phyloP scores from a whole-genome alignment of 768 basidiomycete genomes.

The Leccinum incarnatum region DNA sequence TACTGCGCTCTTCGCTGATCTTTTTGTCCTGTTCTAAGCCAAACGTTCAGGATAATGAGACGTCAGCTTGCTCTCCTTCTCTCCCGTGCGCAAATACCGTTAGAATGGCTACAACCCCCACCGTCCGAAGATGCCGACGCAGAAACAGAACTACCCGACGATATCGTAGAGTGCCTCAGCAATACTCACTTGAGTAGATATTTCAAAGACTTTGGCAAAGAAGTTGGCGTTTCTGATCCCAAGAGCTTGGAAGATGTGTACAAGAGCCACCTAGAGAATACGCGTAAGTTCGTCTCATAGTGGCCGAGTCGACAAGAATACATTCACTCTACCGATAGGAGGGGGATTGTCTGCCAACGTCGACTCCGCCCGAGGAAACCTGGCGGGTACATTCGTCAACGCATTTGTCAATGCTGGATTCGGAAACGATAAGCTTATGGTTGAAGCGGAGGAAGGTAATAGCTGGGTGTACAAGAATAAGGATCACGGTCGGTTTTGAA shows the following conservation, averaged over 20 bases:
- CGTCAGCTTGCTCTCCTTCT: slow-evolving; percentile 93
- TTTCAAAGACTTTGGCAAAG: slow-evolving; percentile 92
- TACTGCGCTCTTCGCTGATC: slow-evolving; percentile 11
- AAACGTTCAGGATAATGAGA: slow-evolving; percentile 68
- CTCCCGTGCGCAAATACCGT: slow-evolving; percentile 85
- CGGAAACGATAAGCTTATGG: slow-evolving; percentile 98
- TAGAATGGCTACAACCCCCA: slow-evolving; percentile 80
- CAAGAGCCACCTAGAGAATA: slow-evolving; percentile 92
- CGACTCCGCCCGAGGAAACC: slow-evolving; percentile 90
- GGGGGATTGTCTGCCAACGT: slow-evolving; percentile 69
- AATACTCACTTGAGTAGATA: slow-evolving; percentile 80
- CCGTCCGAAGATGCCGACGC: slow-evolving; percentile 48
- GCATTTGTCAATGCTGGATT: slow-evolving; percentile 99
- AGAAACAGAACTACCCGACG: slow-evolving; percentile 70
- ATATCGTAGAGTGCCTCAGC: slow-evolving; percentile 81
- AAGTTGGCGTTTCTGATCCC: slow-evolving; percentile 84
- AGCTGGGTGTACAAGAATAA: slow-evolving; percentile 99
- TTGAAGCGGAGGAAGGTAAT: slow-evolving; percentile 91
- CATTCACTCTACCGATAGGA: slow-evolving; percentile 37
- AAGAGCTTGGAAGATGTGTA: slow-evolving; percentile 97
- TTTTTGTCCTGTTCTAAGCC: not conserved
- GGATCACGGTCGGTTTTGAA: slow-evolving; percentile 72
- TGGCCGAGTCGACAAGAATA: not conserved
- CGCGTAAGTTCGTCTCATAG: slow-evolving; percentile 47
- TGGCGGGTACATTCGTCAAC: slow-evolving; percentile 97